phyloP scores from a whole-genome alignment of 805 yeast genomes.

The Saccharomycopsis fibuligera region DNA sequence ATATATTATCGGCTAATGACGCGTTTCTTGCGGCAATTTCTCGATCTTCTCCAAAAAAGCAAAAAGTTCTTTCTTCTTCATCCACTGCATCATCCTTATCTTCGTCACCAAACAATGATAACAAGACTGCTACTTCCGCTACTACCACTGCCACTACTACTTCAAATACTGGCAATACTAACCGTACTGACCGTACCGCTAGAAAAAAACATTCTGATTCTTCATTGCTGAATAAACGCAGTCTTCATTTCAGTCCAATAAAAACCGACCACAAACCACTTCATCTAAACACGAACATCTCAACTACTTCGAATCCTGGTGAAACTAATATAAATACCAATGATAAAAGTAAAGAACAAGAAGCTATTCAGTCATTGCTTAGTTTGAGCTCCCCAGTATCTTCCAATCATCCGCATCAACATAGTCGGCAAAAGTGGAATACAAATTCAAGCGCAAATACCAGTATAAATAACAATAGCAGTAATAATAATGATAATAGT shows the following conservation, averaged over 20 bases:
- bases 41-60: conserved; percentile 13
- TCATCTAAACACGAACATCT: not conserved
- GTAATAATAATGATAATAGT: not conserved
- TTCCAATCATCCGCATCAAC: not conserved
- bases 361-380: conserved; percentile 20
- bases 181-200: not conserved
- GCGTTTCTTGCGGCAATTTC: conserved; percentile 20
- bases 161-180: not conserved
- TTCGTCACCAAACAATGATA: not conserved
- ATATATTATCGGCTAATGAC: conserved; percentile 19
- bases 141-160: not conserved
- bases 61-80: not conserved
- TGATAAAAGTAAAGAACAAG: conserved; percentile 19
- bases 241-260: conserved; percentile 1
- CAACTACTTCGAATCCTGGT: not conserved
- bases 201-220: not conserved
- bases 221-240: not conserved
- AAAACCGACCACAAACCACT: not conserved
- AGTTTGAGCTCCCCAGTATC: conserved; percentile 14
- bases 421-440: too few species aligned
- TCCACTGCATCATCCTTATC: not conserved
- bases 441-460: not conserved
- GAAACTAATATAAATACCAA: not conserved
- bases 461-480: not conserved
- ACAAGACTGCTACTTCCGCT: not conserved